These are phyloP conservation scores for Larix sibirica DNA, from an alignment of 83 land plant genomes.

Conservation along the genomic window DNA sequence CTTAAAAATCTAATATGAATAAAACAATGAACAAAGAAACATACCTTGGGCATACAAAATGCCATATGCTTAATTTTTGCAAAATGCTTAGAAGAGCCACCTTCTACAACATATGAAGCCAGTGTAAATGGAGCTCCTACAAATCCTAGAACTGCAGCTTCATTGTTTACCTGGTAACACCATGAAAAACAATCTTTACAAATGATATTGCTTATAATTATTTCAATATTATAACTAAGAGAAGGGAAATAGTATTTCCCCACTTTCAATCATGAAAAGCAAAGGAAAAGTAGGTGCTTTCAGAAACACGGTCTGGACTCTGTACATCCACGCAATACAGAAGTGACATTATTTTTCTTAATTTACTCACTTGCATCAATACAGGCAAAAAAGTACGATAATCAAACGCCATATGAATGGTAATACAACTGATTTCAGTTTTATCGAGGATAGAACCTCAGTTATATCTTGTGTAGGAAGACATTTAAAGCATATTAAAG, in stretches of 20 bases:
- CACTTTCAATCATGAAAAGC: neutral
- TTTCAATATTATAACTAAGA: neutral
- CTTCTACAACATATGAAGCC: constrained; percentile 96
- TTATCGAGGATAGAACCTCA: too few species aligned
- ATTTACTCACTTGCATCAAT: neutral
- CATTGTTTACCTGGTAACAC: constrained; percentile 75
- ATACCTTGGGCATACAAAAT: constrained; percentile 77
- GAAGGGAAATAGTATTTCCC: neutral
- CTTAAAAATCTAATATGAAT: neutral
- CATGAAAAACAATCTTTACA: constrained; percentile 15
- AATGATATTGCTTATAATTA: neutral
- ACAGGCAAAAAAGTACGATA: neutral
- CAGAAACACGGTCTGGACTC: neutral
- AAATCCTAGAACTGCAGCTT: constrained; percentile 92
- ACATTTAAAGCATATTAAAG: too few species aligned
- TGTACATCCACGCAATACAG: neutral
- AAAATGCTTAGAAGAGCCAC: constrained; percentile 91
- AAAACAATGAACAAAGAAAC: constrained; percentile 4
- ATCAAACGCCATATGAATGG: neutral
- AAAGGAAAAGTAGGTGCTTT: neutral
- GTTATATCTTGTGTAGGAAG: too few species aligned
- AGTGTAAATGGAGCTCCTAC: constrained; percentile 97
- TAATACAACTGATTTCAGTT: neutral
- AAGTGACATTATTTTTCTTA: neutral
- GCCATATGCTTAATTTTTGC: constrained; percentile 85